phyloP scores from a whole-genome alignment of 2,329 filamentous ascomycete species.

The Pyricularia grisea region DNA sequence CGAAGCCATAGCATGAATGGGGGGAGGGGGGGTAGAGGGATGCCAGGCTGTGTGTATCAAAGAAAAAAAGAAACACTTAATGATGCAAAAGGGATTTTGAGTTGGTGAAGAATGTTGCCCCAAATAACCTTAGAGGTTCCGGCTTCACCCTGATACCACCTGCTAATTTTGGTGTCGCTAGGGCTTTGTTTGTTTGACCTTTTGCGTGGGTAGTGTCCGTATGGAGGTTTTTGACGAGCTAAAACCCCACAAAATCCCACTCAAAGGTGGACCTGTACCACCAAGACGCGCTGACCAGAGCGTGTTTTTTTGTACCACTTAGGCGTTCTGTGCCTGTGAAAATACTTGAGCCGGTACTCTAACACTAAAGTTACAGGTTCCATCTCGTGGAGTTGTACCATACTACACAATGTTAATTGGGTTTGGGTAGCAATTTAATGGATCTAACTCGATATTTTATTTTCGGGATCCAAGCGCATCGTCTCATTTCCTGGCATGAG shows the following conservation, averaged over 20 bases:
- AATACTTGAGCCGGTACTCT: not conserved
- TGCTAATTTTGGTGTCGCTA: not conserved
- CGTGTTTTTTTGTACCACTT: not conserved
- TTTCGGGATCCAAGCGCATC: not conserved
- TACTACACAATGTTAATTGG: not conserved
- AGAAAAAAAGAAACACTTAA: not conserved
- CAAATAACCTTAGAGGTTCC: not conserved
- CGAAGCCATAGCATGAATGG: not conserved
- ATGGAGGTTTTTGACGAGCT: not conserved
- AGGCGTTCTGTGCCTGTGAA: not conserved
- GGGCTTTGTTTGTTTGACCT: not conserved
- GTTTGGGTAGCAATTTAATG: not conserved
- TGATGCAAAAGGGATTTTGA: not conserved
- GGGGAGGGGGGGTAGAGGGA: too few relatives aligned
- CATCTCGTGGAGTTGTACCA: not conserved
- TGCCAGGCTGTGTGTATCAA: too few relatives aligned
- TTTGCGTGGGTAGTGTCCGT: not conserved
- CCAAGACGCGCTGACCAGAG: not conserved
- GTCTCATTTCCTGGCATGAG: not conserved
- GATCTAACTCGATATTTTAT: not conserved
- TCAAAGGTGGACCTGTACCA: not conserved
- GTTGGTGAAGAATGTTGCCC: not conserved
- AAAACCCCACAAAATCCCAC: not conserved
- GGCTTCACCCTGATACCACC: not conserved
- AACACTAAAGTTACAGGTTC: not conserved